phyloP scores from a whole-genome alignment of 345 rosid species.

The Arabis alpina region DNA sequence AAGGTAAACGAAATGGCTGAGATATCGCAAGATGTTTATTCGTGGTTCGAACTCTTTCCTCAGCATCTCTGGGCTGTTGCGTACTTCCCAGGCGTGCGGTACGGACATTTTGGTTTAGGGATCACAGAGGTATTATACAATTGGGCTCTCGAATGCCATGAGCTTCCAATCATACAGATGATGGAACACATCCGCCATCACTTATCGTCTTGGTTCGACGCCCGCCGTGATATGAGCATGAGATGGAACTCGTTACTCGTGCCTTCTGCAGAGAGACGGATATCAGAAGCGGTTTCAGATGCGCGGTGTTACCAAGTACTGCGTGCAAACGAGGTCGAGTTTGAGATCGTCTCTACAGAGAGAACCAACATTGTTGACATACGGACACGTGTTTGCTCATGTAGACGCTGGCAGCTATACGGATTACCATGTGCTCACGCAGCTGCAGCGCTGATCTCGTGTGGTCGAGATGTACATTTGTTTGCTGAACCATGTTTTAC shows the following conservation, averaged over 20 bases:
- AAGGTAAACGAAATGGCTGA: slow-evolving; percentile 90
- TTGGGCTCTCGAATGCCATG: slow-evolving; percentile 98
- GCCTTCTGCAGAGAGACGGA: slow-evolving; percentile 88
- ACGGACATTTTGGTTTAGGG: slow-evolving; percentile 88
- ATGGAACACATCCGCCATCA: slow-evolving; percentile 85
- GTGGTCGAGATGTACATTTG: slow-evolving; percentile 75
- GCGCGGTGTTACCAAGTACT: slow-evolving; percentile 95
- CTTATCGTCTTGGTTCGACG: slow-evolving; percentile 61
- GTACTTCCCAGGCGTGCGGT: slow-evolving; percentile 85
- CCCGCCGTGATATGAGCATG: slow-evolving; percentile 75
- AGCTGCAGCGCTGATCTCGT: slow-evolving; percentile 93
- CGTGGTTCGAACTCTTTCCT: slow-evolving; percentile 80
- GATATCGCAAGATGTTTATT: slow-evolving; percentile 74
- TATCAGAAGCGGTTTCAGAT: slow-evolving; percentile 79
- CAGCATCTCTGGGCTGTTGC: slow-evolving; percentile 95
- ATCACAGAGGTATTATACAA: slow-evolving; percentile 80
- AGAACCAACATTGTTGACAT: slow-evolving; percentile 95
- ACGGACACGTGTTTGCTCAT: slow-evolving; percentile 78
- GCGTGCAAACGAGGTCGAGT: slow-evolving; percentile 95
- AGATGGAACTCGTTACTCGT: slow-evolving; percentile 89
- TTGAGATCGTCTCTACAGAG: slow-evolving; percentile 97
- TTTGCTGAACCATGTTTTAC: slow-evolving; percentile 92
- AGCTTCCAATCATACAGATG: slow-evolving; percentile 91
- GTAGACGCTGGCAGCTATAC: slow-evolving; percentile 94
- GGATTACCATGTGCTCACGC: slow-evolving; percentile 98